Conservation (phyloP, 176 grass and related monocot genomes). For the Eragrostis nindensis region DNA sequence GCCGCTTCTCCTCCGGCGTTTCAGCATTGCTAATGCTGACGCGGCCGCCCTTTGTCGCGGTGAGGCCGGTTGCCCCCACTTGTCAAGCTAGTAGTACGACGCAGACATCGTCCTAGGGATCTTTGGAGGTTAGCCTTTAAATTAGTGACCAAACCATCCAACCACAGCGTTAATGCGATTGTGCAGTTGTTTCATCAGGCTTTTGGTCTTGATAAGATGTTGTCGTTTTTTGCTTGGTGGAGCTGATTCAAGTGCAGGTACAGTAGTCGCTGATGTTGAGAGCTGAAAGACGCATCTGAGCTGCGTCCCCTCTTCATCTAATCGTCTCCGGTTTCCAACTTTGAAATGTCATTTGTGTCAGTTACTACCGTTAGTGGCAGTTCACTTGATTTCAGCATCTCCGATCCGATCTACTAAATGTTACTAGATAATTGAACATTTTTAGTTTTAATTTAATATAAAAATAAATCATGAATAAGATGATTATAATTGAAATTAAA, state of each 20-base stretch:
- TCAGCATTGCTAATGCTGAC: neutral
- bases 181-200: neutral
- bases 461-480: too few relatives aligned
- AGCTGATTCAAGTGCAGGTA: neutral
- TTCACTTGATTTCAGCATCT: too few relatives aligned
- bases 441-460: too few relatives aligned
- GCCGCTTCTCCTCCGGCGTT: conserved; percentile 2
- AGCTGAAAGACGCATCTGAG: too few relatives aligned
- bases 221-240: conserved; percentile 13
- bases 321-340: neutral
- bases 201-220: conserved; percentile 6
- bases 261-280: neutral
- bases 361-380: too few relatives aligned
- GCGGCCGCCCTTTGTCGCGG: neutral
- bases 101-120: neutral
- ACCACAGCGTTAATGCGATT: neutral
- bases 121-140: conserved; percentile 21
- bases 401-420: too few relatives aligned
- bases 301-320: neutral
- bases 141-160: conserved; percentile 1
- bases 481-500: too few relatives aligned
- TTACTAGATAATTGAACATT: too few relatives aligned
- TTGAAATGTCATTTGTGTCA: neutral
- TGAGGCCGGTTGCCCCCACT: conserved; percentile 18
- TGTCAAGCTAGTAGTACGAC: conserved; percentile 1